Conservation (phyloP, 2,329 filamentous ascomycete species). For the Coniochaeta sp. region DNA sequence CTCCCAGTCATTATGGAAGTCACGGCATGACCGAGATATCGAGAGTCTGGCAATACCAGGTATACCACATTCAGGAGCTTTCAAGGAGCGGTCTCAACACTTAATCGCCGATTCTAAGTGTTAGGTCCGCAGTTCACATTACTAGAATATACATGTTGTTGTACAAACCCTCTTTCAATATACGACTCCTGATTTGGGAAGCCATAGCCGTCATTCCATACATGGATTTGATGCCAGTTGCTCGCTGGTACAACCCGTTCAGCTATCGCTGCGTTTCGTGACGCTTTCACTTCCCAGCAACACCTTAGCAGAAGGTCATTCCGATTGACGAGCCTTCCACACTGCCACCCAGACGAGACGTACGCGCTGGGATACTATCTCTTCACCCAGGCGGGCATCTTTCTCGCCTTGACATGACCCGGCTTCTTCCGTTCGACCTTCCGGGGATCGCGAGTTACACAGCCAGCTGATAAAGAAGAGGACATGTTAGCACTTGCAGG, state of each 20-base stretch:
- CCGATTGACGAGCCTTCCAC: not conserved
- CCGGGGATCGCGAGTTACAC: conserved; percentile 83
- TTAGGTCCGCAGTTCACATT: not conserved
- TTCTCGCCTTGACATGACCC: conserved; percentile 91
- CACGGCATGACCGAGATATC: not conserved
- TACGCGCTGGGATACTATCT: conserved; percentile 31
- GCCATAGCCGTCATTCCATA: not conserved
- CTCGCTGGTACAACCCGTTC: not conserved
- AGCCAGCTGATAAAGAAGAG: conserved; percentile 60
- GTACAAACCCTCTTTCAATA: not conserved
- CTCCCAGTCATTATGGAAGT: not conserved
- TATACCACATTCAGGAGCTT: not conserved
- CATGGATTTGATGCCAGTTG: not conserved
- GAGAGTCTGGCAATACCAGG: not conserved
- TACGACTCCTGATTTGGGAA: not conserved
- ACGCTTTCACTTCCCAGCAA: not conserved
- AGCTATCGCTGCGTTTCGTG: not conserved
- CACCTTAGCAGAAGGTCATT: not conserved
- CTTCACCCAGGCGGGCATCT: conserved; percentile 98
- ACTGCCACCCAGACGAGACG: not conserved
- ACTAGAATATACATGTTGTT: not conserved
- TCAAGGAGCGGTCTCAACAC: not conserved
- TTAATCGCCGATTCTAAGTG: not conserved
- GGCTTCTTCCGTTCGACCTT: conserved; percentile 97
- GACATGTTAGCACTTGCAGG: conserved; percentile 6